Evolutionary conservation across 768 basidiomycete genomes (phyloP), one percentile per base, ranked within the genome.

Genomic region (Suillus paluster): DNA sequence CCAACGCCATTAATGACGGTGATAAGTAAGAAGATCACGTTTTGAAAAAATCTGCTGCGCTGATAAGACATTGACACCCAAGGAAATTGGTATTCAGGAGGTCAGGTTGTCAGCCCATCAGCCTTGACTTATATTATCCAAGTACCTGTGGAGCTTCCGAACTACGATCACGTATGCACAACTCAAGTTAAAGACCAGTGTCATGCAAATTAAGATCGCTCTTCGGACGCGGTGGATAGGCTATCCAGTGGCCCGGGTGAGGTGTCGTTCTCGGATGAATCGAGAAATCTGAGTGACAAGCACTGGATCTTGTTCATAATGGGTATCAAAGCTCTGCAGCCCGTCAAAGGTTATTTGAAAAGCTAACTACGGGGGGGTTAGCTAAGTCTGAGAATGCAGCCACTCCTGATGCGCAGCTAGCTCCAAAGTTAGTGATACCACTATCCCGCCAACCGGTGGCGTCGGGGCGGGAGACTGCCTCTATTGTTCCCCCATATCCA

Each of bases 381-480:
- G 53, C 53, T 55, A 55, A 55, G 53, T 55, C 34, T 27, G 23
- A 34, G 50, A 52, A 53, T 53, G 7, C 34, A 23, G 2, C 52
- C 34, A 21, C 21, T 38, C 34, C 2, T 38, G 53, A 30, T 21
- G 50, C 53, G 53, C 53, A 38, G 53, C 53, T 55, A 25, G 36
- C 23, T 11, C 23, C 53, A 38, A 36, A 38, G 15, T 25, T 17
- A 54, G 53, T 38, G 21, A 23, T 14, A 21, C 33, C 5, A 52
- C 45, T 52, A 12, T 38, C 53, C 53, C 53, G 53, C 53, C 53
- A 25, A 25, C 53, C 53, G 53, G 53, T 55, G 53, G 53, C 53
- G 53, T 39, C 53, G 53, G 53, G 23, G 53, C 53, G 53, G 53
- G 53, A 34, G 12, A 21, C n/a, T 34, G 27, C 19, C 11, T 7